Base-by-base conservation (phyloP, 805 yeast species). In the Ogataea haglerorum region DNA sequence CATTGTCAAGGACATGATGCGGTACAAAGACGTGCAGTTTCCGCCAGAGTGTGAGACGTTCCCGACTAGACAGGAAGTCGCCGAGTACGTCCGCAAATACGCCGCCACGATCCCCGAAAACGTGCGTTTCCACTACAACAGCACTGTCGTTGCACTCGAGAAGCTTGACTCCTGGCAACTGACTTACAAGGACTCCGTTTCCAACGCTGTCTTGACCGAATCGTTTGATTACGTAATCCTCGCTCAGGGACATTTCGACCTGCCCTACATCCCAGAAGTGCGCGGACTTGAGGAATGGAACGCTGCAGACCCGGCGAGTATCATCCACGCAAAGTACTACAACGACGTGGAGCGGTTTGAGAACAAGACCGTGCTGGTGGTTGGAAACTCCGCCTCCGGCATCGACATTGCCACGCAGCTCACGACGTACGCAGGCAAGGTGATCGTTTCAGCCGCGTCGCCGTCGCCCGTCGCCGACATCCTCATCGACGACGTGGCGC, bases 331-430 rank as follows among this genome's bases (percentile, higher is more conserved):
- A 10, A 73, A 72, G 43, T 71, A 65, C 52, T 73, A 60, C 48
- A 56, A 67, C 28, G 51, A 50, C 23, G 62, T 63, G 4, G 45
- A 47, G 0, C 48, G 52, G 6, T 73, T 58, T 43, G 59, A 57
- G 38, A 63, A 56, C 30, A 55, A 67, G 44, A 63, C 53, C 7
- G 71, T 71, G 7, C 42, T 63, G 17, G 55, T 63, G 17, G 46
- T 63, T 23, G 68, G 68, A 30, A 60, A 80, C 51, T 78, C 82
- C 9, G 83, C 93, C 2, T 79, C 88, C 22, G 95, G 91, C 19
- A 74, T 78, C 14, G 95, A 88, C 55, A 58, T 63, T 22, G 56
- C 65, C 3, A 58, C 64, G 5, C 67, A 63, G 40, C 38, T 60
- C 18, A 48, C 53, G 18, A 60, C 67, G 2, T 52, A 47, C 16